These are phyloP conservation scores for Apiotrichum siamense DNA, from an alignment of 1,284 basidiomycete species.

Conservation along the genomic window DNA sequence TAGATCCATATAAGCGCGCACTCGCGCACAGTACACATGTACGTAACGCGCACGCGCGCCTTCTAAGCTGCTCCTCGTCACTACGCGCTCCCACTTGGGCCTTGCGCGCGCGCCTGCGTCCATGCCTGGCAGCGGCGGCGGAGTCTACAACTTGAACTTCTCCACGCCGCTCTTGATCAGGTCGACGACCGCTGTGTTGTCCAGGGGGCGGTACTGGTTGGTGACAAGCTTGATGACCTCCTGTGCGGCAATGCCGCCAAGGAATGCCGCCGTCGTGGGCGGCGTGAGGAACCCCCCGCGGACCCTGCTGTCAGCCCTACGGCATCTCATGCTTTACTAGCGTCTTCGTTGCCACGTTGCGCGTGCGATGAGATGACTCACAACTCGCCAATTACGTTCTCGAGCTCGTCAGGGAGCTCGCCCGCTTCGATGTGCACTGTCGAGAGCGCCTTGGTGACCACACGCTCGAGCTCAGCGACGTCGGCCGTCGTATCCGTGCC, in stretches of 20 bases:
- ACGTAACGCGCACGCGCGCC: too few relatives aligned
- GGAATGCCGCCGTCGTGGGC: slow-evolving; percentile 84
- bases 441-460: slow-evolving; percentile 21
- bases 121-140: too few relatives aligned
- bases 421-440: slow-evolving; percentile 24
- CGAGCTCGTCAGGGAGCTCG: slow-evolving; percentile 58
- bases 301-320: slow-evolving; percentile 39
- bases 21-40: too few relatives aligned
- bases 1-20: too few relatives aligned
- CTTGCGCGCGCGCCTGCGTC: too few relatives aligned
- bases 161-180: slow-evolving; percentile 55
- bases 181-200: slow-evolving; percentile 80
- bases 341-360: too few relatives aligned
- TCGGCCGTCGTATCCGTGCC: slow-evolving; percentile 45
- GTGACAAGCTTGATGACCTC: slow-evolving; percentile 97
- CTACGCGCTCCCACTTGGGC: too few relatives aligned
- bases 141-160: slow-evolving; percentile 39
- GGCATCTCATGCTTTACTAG: too few relatives aligned
- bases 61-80: too few relatives aligned
- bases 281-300: slow-evolving; percentile 79
- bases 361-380: too few relatives aligned
- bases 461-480: slow-evolving; percentile 28
- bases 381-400: slow-evolving; percentile 70
- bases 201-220: slow-evolving; percentile 87
- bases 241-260: slow-evolving; percentile 93